These are phyloP conservation scores for Cystobasidium tubakii DNA, from an alignment of 768 basidiomycete species.

Conservation along the genomic window DNA sequence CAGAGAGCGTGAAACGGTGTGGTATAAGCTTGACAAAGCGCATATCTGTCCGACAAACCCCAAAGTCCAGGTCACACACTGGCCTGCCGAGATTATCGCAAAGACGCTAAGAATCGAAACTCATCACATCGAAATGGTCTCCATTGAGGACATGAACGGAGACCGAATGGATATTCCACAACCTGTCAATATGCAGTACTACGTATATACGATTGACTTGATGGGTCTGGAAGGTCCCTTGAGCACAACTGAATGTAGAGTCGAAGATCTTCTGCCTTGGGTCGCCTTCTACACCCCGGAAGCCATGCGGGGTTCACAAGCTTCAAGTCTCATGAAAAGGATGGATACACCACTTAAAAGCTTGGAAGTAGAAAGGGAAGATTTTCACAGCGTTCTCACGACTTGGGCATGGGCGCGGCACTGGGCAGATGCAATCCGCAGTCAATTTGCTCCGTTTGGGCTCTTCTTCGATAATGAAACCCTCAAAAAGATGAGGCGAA, in stretches of 20 bases:
- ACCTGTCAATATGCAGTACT: conserved; percentile 12
- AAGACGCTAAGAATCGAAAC: not conserved
- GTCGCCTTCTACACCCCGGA: not conserved
- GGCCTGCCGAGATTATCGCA: not conserved
- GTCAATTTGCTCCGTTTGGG: not conserved
- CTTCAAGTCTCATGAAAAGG: not conserved
- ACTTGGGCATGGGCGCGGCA: conserved; percentile 5
- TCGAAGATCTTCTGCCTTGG: not conserved
- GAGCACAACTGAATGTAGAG: not conserved
- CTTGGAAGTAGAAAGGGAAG: not conserved
- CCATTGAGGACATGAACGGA: not conserved
- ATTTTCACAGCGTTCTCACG: not conserved
- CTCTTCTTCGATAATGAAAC: not conserved
- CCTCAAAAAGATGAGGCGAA: not conserved
- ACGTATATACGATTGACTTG: not conserved
- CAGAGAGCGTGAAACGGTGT: conserved; percentile 5
- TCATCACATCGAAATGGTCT: not conserved
- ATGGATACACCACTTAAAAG: not conserved
- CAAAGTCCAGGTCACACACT: not conserved
- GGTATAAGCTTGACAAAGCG: not conserved
- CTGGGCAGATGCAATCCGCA: not conserved
- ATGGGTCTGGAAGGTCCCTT: not conserved
- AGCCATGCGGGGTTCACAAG: not conserved
- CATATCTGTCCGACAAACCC: not conserved
- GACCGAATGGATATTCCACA: not conserved